A percentile compares a stretch with the other conserved stretches of the same genome.
These are phyloP conservation scores for Micromonas pusilla DNA, from an alignment of 139 green algal species.

Conservation along the genomic window DNA sequence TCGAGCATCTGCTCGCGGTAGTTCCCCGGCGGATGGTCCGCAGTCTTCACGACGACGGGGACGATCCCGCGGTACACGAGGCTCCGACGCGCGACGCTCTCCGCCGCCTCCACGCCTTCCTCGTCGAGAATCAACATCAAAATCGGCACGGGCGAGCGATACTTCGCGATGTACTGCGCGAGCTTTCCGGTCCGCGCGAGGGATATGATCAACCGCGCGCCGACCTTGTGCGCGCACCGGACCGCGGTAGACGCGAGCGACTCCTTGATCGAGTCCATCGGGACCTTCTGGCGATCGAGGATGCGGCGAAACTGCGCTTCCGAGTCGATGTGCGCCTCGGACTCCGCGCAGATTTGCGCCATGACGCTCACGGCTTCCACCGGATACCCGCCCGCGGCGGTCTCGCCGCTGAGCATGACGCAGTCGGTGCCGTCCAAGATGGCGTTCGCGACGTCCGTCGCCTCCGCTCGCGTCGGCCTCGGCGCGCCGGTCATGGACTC, in stretches of 20 bases:
- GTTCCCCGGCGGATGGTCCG: not conserved
- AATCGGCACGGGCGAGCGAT: constrained; percentile 78
- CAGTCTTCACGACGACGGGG: constrained; percentile 31
- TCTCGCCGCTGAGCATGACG: constrained; percentile 74
- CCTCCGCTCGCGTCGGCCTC: constrained; percentile 62
- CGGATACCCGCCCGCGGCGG: constrained; percentile 61
- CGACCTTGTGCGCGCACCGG: constrained; percentile 83
- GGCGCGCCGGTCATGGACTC: constrained; percentile 53
- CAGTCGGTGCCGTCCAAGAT: constrained; percentile 71
- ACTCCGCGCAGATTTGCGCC: constrained; percentile 64
- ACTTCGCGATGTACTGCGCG: constrained; percentile 83
- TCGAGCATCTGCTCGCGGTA: constrained; percentile 8
- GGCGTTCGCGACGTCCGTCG: constrained; percentile 80
- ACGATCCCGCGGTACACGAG: constrained; percentile 43
- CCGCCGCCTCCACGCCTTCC: constrained; percentile 78
- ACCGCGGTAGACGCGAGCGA: constrained; percentile 91
- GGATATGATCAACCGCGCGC: constrained; percentile 85
- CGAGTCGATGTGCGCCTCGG: constrained; percentile 59
- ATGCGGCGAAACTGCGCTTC: constrained; percentile 57
- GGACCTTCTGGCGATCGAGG: constrained; percentile 73
- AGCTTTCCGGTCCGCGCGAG: constrained; percentile 80
- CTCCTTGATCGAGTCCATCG: constrained; percentile 92
- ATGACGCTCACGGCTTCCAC: constrained; percentile 62
- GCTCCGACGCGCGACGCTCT: constrained; percentile 32
- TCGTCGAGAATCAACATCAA: constrained; percentile 52